phyloP scores from a whole-genome alignment of 1,284 basidiomycete species.

The Phaffia rhodozyma region DNA sequence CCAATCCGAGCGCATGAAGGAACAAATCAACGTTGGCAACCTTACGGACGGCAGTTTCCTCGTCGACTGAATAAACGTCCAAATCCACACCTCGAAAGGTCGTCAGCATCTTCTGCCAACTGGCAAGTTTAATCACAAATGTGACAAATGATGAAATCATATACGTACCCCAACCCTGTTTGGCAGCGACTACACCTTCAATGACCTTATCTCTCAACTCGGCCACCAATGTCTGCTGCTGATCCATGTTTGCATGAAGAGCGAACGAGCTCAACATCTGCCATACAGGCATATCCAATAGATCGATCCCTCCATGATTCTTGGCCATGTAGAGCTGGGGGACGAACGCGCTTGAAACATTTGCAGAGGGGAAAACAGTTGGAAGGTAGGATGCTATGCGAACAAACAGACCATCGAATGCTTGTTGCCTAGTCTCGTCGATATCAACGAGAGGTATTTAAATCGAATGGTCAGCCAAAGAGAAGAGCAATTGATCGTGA shows the following conservation, averaged over 20 bases:
- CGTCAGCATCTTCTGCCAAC: conserved; percentile 17
- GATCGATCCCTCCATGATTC: conserved; percentile 42
- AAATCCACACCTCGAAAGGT: background rate
- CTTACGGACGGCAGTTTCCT: conserved; percentile 55
- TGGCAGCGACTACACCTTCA: conserved; percentile 66
- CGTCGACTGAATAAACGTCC: conserved; percentile 34
- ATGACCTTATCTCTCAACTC: conserved; percentile 83
- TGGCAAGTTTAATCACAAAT: background rate
- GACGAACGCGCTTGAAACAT: conserved; percentile 49
- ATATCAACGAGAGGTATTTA: background rate
- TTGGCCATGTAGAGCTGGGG: conserved; percentile 35
- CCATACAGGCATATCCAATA: conserved; percentile 83
- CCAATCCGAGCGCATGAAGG: conserved; percentile 68
- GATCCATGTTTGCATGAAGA: conserved; percentile 67
- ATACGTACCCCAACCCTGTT: conserved; percentile 51
- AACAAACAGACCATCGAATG: conserved; percentile 75
- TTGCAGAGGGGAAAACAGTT: conserved; percentile 78
- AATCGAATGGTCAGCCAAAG: background rate
- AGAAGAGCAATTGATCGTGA: background rate
- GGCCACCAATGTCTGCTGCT: conserved; percentile 71
- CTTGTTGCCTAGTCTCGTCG: conserved; percentile 48
- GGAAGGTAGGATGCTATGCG: conserved; percentile 61
- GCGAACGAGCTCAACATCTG: conserved; percentile 82
- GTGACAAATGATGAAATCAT: background rate
- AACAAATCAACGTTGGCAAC: conserved; percentile 74